Conservation (phyloP, 208 protist genomes). For the Vickermania spadyakhi region DNA sequence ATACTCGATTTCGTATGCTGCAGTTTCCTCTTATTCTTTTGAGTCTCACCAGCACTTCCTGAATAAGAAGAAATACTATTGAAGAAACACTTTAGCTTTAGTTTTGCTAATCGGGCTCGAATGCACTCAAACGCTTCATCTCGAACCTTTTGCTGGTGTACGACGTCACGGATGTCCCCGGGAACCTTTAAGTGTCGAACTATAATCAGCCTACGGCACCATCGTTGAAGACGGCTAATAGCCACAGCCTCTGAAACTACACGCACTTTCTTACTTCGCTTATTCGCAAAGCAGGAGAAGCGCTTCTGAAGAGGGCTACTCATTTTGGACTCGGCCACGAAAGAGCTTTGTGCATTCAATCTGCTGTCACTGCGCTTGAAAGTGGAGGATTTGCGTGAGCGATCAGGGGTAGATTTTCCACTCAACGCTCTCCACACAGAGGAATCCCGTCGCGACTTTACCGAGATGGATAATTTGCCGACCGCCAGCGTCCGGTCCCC, state of each 20-base stretch:
- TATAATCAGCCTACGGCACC: conserved; percentile 21
- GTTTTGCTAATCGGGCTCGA: conserved; percentile 21
- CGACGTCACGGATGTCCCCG: conserved; percentile 8
- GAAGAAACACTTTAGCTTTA: conserved; percentile 17
- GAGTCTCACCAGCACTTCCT: neutral
- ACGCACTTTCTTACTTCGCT: neutral
- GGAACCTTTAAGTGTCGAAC: conserved; percentile 2
- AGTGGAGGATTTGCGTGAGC: neutral
- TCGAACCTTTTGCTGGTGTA: conserved; percentile 7
- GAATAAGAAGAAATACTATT: conserved; percentile 8
- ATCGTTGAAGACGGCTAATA: conserved; percentile 28
- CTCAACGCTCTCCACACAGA: neutral
- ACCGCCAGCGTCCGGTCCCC: neutral
- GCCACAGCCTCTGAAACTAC: conserved; percentile 23
- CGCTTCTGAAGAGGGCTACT: neutral
- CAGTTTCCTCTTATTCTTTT: neutral
- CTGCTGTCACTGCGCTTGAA: neutral
- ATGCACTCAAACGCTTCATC: conserved; percentile 16
- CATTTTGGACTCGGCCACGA: neutral
- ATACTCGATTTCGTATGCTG: neutral
- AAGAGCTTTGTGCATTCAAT: neutral
- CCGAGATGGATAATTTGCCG: neutral
- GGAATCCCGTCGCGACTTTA: neutral
- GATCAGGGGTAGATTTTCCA: neutral
- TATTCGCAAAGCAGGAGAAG: neutral